Conservation (phyloP, 2,329 filamentous ascomycete species). For the Fragosphaeria purpurea region DNA sequence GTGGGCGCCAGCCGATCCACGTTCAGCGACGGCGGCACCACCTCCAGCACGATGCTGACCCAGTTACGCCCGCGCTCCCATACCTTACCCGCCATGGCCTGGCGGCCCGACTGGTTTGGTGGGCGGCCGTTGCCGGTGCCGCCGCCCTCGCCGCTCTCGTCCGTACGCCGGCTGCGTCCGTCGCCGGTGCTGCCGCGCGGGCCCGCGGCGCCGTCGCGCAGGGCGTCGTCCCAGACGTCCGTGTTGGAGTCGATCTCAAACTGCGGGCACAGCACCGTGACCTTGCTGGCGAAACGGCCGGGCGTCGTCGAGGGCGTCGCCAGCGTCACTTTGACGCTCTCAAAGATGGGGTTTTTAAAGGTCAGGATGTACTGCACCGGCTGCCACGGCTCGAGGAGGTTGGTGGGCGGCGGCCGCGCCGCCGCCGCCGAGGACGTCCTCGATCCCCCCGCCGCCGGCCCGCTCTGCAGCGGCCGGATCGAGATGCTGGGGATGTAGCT, state of each 20-base stretch:
- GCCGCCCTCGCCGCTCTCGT: conserved; percentile 29
- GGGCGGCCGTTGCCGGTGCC: too few species aligned
- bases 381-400: conserved; percentile 46
- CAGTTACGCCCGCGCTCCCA: conserved; percentile 92
- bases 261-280: conserved; percentile 88
- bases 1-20: conserved; percentile 24
- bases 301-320: conserved; percentile 75
- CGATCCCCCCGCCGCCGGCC: background rate
- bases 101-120: too few species aligned
- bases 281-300: conserved; percentile 63
- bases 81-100: conserved; percentile 84
- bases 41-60: conserved; percentile 87
- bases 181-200: conserved; percentile 20
- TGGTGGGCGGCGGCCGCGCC: background rate
- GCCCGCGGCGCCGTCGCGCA: conserved; percentile 43
- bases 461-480: conserved; percentile 49
- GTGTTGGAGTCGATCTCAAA: conserved; percentile 93
- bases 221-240: conserved; percentile 77
- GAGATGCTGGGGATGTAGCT: conserved; percentile 79
- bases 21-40: conserved; percentile 55
- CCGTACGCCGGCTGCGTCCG: conserved; percentile 26
- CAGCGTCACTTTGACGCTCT: conserved; percentile 75
- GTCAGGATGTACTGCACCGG: conserved; percentile 77
- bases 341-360: conserved; percentile 89
- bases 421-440: conserved; percentile 14